phyloP scores from a whole-genome alignment of 768 basidiomycete genomes.

The Suillus brevipes region DNA sequence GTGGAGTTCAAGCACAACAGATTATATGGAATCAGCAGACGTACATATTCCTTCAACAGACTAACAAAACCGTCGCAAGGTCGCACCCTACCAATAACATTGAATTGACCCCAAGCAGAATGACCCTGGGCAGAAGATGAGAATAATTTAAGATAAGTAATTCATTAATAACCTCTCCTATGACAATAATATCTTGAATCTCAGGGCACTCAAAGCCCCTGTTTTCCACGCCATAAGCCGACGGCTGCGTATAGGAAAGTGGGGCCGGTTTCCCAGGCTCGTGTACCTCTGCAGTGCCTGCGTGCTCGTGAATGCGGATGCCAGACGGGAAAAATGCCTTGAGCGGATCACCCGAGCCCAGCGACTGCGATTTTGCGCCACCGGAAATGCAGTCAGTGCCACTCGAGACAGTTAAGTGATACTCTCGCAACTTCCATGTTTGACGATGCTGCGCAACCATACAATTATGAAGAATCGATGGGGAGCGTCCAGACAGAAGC shows the following conservation, averaged over 20 bases:
- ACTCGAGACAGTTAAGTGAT: slow-evolving; percentile 51
- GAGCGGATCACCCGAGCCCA: slow-evolving; percentile 61
- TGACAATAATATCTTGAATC: slow-evolving; percentile 59
- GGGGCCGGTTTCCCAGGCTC: slow-evolving; percentile 40
- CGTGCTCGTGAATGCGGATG: slow-evolving; percentile 48
- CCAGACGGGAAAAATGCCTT: slow-evolving; percentile 61
- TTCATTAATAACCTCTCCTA: slow-evolving; percentile 59
- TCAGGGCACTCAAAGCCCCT: slow-evolving; percentile 29
- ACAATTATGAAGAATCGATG: slow-evolving; percentile 67
- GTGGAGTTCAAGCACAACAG: slow-evolving; percentile 2
- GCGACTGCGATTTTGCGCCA: slow-evolving; percentile 25
- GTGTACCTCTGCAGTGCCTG: slow-evolving; percentile 47
- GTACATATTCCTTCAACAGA: slow-evolving; percentile 83
- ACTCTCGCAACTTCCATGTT: slow-evolving; percentile 85
- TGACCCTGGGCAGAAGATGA: slow-evolving; percentile 59
- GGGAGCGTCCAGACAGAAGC: slow-evolving; percentile 68
- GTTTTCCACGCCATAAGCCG: slow-evolving; percentile 21
- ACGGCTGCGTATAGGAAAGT: slow-evolving; percentile 30
- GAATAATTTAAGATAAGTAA: slow-evolving; percentile 6
- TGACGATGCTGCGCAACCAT: slow-evolving; percentile 83
- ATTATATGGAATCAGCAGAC: slow-evolving; percentile 19
- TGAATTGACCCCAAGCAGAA: slow-evolving; percentile 90
- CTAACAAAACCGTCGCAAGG: slow-evolving; percentile 80
- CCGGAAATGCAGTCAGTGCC: slow-evolving; percentile 16
- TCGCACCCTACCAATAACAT: slow-evolving; percentile 74